Conservation (phyloP, 306 rosid species). For the Ceratonia siliqua region DNA sequence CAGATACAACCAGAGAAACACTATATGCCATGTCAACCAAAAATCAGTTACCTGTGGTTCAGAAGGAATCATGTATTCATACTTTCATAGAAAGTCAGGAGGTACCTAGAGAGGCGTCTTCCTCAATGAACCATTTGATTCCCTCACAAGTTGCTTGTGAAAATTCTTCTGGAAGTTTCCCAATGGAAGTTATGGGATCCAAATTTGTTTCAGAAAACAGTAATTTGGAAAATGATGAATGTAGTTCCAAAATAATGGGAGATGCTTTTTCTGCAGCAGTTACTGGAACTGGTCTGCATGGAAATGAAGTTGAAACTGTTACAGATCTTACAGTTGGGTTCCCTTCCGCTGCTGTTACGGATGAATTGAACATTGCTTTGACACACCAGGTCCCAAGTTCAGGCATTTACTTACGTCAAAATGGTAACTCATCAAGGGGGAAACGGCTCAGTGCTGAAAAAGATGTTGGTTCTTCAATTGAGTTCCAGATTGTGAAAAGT, state of each 20-base stretch:
- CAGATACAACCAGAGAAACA: not conserved
- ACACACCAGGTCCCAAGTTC: slow-evolving; percentile 21
- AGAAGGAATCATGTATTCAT: slow-evolving; percentile 30
- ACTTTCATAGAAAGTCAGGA: slow-evolving; percentile 30
- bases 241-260: slow-evolving; percentile 17
- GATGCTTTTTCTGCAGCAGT: slow-evolving; percentile 40
- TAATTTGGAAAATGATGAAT: slow-evolving; percentile 22
- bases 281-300: slow-evolving; percentile 33
- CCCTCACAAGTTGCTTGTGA: slow-evolving; percentile 33
- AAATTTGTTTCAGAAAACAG: slow-evolving; percentile 31
- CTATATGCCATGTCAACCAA: slow-evolving; percentile 25
- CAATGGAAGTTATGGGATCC: slow-evolving; percentile 30
- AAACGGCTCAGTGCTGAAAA: slow-evolving; percentile 34
- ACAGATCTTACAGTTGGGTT: slow-evolving; percentile 35
- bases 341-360: slow-evolving; percentile 40
- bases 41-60: slow-evolving; percentile 34
- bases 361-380: slow-evolving; percentile 37
- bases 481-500: slow-evolving; percentile 32
- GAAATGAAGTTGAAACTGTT: slow-evolving; percentile 34
- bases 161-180: slow-evolving; percentile 33
- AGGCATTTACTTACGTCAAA: slow-evolving; percentile 36
- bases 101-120: slow-evolving; percentile 25
- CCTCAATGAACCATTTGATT: slow-evolving; percentile 34
- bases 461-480: slow-evolving; percentile 36
- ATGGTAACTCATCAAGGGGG: slow-evolving; percentile 34